Evolutionary conservation across 768 basidiomycete genomes (phyloP).

Genomic region (Mrakia blollopis): DNA sequence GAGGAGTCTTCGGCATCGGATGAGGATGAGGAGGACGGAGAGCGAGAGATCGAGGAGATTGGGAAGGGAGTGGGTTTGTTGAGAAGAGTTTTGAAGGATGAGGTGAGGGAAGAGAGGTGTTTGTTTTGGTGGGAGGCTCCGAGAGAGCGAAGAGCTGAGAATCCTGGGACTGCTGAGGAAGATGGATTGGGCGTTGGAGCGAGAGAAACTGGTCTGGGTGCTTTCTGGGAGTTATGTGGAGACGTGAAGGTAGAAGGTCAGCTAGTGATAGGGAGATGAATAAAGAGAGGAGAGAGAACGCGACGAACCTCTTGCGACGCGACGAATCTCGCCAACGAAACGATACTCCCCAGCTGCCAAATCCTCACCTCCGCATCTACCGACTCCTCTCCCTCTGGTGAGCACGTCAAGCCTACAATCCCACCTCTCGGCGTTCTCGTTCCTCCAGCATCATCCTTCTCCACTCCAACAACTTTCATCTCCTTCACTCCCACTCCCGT

Average conservation of each 20-base stretch:
- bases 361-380: conserved; percentile 9
- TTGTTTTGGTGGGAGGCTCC: not conserved
- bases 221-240: not conserved
- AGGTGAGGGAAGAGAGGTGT: not conserved
- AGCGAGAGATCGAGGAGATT: not conserved
- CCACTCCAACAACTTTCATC: conserved; percentile 4
- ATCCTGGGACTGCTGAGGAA: not conserved
- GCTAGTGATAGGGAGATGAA: too few species aligned
- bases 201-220: not conserved
- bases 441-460: not conserved
- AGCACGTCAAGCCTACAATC: not conserved
- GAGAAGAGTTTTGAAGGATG: conserved; percentile 6
- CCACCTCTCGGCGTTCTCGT: conserved; percentile 20
- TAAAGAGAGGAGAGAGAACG: not conserved
- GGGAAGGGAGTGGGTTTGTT: not conserved
- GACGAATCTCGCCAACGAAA: conserved; percentile 13
- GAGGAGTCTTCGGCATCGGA: not conserved
- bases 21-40: not conserved
- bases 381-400: not conserved
- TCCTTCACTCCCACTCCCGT: conserved; percentile 13
- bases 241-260: not conserved
- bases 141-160: not conserved
- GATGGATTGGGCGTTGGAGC: not conserved
- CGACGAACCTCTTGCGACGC: conserved; percentile 6
- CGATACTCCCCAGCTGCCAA: conserved; percentile 14